Base-by-base conservation (phyloP, 768 basidiomycete genomes). In the Ephemerocybe angulata region DNA sequence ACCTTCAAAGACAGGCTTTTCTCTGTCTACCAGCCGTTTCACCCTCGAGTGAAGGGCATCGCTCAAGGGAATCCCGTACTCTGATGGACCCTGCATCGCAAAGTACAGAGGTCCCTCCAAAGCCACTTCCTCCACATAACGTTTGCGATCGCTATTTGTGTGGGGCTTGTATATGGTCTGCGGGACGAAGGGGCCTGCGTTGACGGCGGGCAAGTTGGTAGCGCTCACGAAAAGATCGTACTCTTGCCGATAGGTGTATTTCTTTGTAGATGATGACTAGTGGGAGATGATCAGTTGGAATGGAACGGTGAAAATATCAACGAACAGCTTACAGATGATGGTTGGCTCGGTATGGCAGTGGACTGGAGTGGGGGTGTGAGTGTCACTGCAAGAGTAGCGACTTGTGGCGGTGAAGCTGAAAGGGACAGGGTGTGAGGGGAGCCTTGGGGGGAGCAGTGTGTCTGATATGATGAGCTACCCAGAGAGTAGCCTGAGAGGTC, bases 151-250 rank as follows among this genome's bases (percentile, higher is more conserved):
- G 55, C 86, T 88, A 52, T 82, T 84, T 3, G 89, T 90, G 63
- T 88, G 84, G 1, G 89, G 89, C 58, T 81, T 81, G 64, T 90
- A 91, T 68, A 87, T 83, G 28, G 60, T 69, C 65, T 91, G 89
- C 10, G 86, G 87, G 13, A 91, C 69, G 62, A 87, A 85, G n/a
- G 75, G 74, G 1, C 76, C 72, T 24, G 70, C 69, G 37, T 63
- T 58, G 27, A 64, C 65, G 35, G 67, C 68, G 1, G 75, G 76
- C 15, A 78, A 66, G 37, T 41, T 54, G 21, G 72, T 50, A 1
- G 75, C 78, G 10, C 75, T 72, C 51, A 70, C 72, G 63, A 82
- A 82, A 50, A 77, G 67, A 49, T 66, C 64, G 3, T 72, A 59
- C 59, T 82, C 79, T 31, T 80, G 72, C n/a, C 72, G 70, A 64